Evolutionary conservation across 202 grass and related monocot genomes (phyloP).

Genomic region (Panicum virgatum): DNA sequence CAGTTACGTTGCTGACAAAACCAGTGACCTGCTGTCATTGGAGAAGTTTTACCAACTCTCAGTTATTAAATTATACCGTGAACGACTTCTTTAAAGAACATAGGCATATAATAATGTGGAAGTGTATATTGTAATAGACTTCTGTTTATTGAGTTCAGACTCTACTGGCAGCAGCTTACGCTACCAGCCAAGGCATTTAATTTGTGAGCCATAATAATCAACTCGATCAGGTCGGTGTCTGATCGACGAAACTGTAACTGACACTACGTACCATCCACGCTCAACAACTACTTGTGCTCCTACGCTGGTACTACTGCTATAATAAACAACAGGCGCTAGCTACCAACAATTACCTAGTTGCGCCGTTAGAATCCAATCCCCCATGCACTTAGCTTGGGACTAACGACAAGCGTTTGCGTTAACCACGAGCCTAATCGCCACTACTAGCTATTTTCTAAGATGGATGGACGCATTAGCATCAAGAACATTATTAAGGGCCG

Average conservation of each 20-base stretch:
- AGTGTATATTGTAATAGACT: background rate
- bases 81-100: background rate
- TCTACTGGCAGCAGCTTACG: too few relatives aligned
- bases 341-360: background rate
- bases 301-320: too few relatives aligned
- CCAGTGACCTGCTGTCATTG: background rate
- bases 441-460: background rate
- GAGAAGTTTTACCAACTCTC: background rate
- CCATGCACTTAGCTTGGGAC: background rate
- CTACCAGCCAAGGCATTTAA: background rate
- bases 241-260: background rate
- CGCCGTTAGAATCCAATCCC: conserved; percentile 29
- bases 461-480: background rate
- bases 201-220: background rate
- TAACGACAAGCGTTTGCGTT: conserved; percentile 29
- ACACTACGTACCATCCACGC: background rate
- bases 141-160: background rate
- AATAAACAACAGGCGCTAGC: too few relatives aligned
- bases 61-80: too few relatives aligned
- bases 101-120: too few relatives aligned
- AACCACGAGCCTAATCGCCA: background rate
- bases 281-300: background rate
- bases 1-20: conserved; percentile 1
- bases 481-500: background rate
- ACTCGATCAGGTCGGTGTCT: background rate